A percentile compares a stretch with the other conserved stretches of the same genome.
Evolutionary conservation across 2,329 filamentous ascomycete genomes (phyloP).

Genomic region (Ophiocordyceps camponoti-floridani): DNA sequence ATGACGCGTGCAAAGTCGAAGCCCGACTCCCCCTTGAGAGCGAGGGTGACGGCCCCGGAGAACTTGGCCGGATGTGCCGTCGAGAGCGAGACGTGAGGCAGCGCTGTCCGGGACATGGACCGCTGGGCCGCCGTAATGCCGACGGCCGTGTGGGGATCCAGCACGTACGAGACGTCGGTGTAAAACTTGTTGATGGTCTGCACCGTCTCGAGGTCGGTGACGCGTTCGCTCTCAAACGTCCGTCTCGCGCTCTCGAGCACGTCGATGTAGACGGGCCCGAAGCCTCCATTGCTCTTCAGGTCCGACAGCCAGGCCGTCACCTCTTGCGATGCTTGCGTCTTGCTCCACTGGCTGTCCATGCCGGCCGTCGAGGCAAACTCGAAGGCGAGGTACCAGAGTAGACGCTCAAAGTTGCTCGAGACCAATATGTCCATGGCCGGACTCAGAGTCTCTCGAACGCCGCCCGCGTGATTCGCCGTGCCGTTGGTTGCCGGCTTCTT

Average conservation of each 20-base stretch:
- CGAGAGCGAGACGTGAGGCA: constrained; percentile 67
- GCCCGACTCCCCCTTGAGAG: constrained; percentile 49
- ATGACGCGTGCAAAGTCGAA: constrained; percentile 58
- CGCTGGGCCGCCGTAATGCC: constrained; percentile 62
- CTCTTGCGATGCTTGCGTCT: constrained; percentile 54
- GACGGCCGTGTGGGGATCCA: constrained; percentile 86
- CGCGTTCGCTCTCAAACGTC: constrained; percentile 67
- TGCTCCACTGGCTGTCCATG: constrained; percentile 47
- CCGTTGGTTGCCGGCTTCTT: constrained; percentile 57
- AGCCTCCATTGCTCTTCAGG: constrained; percentile 67
- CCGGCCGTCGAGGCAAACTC: constrained; percentile 41
- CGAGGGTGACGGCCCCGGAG: constrained; percentile 62
- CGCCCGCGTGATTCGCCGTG: constrained; percentile 45
- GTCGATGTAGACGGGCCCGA: constrained; percentile 55
- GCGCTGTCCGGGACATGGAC: constrained; percentile 38
- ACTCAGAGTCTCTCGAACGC: constrained; percentile 78
- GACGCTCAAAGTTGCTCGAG: constrained; percentile 87
- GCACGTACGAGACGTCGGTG: constrained; percentile 51
- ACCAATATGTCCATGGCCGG: constrained; percentile 98
- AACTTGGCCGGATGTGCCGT: constrained; percentile 97
- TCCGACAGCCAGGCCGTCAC: constrained; percentile 63
- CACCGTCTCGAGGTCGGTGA: constrained; percentile 48
- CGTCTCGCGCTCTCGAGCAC: constrained; percentile 53
- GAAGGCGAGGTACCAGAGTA: constrained; percentile 85
- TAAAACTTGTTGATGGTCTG: constrained; percentile 42